Base-by-base conservation (phyloP, 2,329 filamentous ascomycete genomes). In the Hypoxylon sp. region DNA sequence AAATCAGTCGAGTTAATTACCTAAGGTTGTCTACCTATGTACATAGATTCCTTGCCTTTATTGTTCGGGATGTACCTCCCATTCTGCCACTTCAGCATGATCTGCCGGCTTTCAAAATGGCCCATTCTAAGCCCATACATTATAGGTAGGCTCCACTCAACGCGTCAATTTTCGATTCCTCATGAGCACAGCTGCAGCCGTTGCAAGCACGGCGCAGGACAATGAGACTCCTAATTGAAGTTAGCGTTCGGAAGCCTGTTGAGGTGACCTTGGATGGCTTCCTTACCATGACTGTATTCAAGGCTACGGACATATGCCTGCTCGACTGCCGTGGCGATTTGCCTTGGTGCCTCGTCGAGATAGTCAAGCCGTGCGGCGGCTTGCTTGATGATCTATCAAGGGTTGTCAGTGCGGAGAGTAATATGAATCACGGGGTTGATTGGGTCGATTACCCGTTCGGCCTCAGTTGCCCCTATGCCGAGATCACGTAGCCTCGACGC, bases 141-240 rank as follows among this genome's bases (percentile, higher is more conserved):
- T 12, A 8, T 11, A n/a, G 28, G 14, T 9, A 14, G n/a, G n/a
- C n/a, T n/a, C n/a, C n/a, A n/a, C 14, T 20, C 6, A 65, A 49
- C 49, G 38, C 12, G 36, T 46, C 9, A 67, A 33, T 30, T 57
- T 64, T 48, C 40, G 54, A 52, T 40, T 64, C 18, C 36, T 64
- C 48, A 56, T 64, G 1, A 66, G 30, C 2, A 66, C 7, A 45
- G 66, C 66, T 11, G 56, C 53, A 2, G 38, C 12, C 40, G 45
- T 66, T 87, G 75, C 72, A 87, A 87, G 73, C 86, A 89, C 0
- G 85, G 87, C 14, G 71, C 1, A 64, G 85, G 82, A 8, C 84
- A 80, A 1, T 87, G 75, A 65, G 87, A 85, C 0, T 76, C 81
- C n/a, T 83, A 72, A 0, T 83, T 80, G 60, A 84, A 84, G 6